Base-by-base conservation (phyloP, 129 eudicot species). In the Rutidosis leptorrhynchoides region DNA sequence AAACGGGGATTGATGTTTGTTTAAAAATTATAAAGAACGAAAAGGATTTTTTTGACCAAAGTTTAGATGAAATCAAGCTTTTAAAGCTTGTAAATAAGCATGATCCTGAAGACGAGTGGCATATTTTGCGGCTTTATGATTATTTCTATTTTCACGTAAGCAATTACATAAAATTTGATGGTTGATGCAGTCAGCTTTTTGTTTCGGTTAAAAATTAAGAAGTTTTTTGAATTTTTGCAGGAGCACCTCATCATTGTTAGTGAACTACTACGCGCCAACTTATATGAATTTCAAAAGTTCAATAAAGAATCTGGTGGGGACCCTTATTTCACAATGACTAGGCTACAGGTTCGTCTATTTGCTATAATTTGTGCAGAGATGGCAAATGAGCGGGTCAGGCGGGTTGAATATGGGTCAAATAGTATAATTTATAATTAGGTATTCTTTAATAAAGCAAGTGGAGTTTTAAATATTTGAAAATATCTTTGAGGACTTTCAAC, bases 1-100 rank as follows among this genome's bases (percentile, higher is more conserved):
- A 81, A 23, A 80, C 80, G 32, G 96, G 95, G 28, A 68, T 81
- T 42, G 97, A 89, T 71, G 97, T 94, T 77, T 94, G 99, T 79
- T 74, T 94, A 74, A 94, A 94, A 88, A 94, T 94, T 46, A 94
- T 94, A 57, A 89, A 94, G 55, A 94, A 94, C 33, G 95, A 94
- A 61, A 94, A 94, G 75, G 99, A 94, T 70, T 94, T 94, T 73
- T 94, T 94, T 72, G 99, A 94, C 74, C 99, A 94, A 72, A 94
- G 99, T 69, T 76, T 94, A 64, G 99, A 94, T 77, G 99, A 94
- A 78, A 89, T 94, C 73, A 94, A 94, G 68, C 99, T 94, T 79
- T 79, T 94, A 22, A 94, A 94, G 79, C 87, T 80, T 78, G 99
- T 89, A 9, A 94, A 94, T 81, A 94, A 86, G 80, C 86, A 84